A percentile compares a stretch with the other conserved stretches of the same genome.
Evolutionary conservation across 345 rosid species (phyloP).

Genomic region (Xanthoceras sorbifolium): DNA sequence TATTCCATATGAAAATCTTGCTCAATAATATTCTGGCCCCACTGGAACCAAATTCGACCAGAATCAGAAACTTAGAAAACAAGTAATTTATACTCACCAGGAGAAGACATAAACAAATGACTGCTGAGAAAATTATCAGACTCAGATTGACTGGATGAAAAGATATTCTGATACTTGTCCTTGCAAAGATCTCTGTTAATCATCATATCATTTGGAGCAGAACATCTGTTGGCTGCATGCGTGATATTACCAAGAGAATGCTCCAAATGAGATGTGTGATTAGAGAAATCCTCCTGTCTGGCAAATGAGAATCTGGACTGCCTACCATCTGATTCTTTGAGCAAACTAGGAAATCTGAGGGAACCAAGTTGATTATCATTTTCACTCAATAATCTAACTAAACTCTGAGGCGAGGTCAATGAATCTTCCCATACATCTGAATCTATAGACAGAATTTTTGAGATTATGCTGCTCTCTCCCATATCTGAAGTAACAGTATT

Average conservation of each 20-base stretch:
- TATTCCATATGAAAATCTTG: background rate
- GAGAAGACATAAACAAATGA: slow-evolving; percentile 30
- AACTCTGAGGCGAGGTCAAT: slow-evolving; percentile 55
- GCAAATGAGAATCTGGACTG: slow-evolving; percentile 76
- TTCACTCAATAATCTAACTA: slow-evolving; percentile 46
- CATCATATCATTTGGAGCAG: slow-evolving; percentile 25
- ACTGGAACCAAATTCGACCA: background rate
- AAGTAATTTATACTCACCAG: slow-evolving; percentile 38
- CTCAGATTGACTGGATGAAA: slow-evolving; percentile 34
- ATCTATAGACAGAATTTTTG: slow-evolving; percentile 76
- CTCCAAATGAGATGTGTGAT: slow-evolving; percentile 34
- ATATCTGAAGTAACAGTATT: slow-evolving; percentile 26
- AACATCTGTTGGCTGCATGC: slow-evolving; percentile 26
- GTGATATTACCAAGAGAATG: slow-evolving; percentile 28
- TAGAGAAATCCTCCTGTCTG: slow-evolving; percentile 51
- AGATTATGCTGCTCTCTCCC: slow-evolving; percentile 65
- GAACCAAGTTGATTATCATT: slow-evolving; percentile 43
- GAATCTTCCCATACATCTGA: slow-evolving; percentile 78
- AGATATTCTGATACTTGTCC: slow-evolving; percentile 35
- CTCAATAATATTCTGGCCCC: background rate
- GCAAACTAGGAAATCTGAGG: slow-evolving; percentile 30
- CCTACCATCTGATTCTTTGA: slow-evolving; percentile 44
- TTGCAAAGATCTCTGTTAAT: slow-evolving; percentile 33
- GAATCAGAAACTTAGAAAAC: too few relatives aligned
- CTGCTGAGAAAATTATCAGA: slow-evolving; percentile 25